Evolutionary conservation across 2,329 filamentous ascomycete species (phyloP), one percentile per base, ranked within the genome.

Genomic region (Cercospora zeina): DNA sequence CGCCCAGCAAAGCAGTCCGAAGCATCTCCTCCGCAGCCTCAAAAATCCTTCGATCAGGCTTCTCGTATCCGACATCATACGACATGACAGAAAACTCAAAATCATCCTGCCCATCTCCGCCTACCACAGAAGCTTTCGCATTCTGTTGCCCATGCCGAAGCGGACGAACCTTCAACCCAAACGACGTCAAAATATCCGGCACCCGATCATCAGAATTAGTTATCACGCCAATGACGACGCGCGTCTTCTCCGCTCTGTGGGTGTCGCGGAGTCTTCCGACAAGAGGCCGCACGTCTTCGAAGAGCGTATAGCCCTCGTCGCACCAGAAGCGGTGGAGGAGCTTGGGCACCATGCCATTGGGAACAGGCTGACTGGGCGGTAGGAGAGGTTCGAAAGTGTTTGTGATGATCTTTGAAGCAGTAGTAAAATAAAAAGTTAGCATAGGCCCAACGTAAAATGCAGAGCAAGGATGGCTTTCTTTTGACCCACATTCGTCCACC

Each of bases 121-220:
- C 21, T 64, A 51, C 65, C 66, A 60, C 74, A 75, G 54, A 68
- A 65, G 27, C 0, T 76, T 75, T 27, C 21, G 21, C 42, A n/a
- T 30, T 50, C 75, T 77, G 5, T 85, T 75, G 3, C 14, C 69
- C 61, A 67, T 70, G 65, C 73, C 76, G 54, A 67, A 69, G 27
- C 0, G 77, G 75, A 57, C 77, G 78, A 2, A 87, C 76, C 2
- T 70, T 72, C 30, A 88, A 67, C 0, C 82, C 83, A 4, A 87
- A 73, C 0, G 83, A 83, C 0, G 77, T 73, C 3, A 88, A 72
- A 21, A 88, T 79, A 27, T 73, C 72, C 0, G 81, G 79, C 0
- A 87, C 82, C n/a, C 85, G 78, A 69, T 84, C 79, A 66, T 89
- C 86, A 0, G 85, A 87, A 70, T 88, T 88, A 10, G 85, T 85